These are phyloP conservation scores for Sophora flavescens DNA, from an alignment of 306 rosid genomes.

Conservation along the genomic window DNA sequence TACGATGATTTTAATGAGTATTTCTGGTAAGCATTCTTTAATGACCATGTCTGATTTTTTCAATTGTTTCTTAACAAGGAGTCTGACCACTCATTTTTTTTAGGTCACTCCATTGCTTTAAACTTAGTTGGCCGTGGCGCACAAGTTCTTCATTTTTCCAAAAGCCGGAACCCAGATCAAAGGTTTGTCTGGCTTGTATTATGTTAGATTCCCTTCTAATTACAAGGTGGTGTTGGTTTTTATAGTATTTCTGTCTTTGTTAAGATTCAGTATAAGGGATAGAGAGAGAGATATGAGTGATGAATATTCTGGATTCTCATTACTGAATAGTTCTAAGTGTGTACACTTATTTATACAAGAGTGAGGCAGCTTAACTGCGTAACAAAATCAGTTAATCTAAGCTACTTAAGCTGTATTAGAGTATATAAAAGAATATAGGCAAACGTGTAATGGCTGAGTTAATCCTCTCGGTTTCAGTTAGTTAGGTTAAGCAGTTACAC, in stretches of 20 bases:
- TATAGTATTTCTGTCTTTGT: not conserved
- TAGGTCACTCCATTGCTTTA: slow-evolving; percentile 90
- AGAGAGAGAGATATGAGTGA: too few relatives aligned
- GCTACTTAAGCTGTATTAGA: too few relatives aligned
- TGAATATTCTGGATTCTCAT: too few relatives aligned
- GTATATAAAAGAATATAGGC: too few relatives aligned
- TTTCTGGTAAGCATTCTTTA: slow-evolving; percentile 72
- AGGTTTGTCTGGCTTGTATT: slow-evolving; percentile 62
- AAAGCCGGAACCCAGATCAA: slow-evolving; percentile 73
- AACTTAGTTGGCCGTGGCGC: slow-evolving; percentile 98
- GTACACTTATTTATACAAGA: too few relatives aligned
- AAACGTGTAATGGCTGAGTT: too few relatives aligned
- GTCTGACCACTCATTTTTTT: slow-evolving; percentile 40
- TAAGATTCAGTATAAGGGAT: too few relatives aligned
- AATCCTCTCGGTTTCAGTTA: too few relatives aligned
- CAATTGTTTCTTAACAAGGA: not conserved
- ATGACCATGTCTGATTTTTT: not conserved
- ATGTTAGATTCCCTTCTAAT: not conserved
- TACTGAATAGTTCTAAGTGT: too few relatives aligned
- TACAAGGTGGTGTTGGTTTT: slow-evolving; percentile 6
- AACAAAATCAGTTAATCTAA: too few relatives aligned
- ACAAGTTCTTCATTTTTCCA: slow-evolving; percentile 63
- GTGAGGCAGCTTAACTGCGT: too few relatives aligned
- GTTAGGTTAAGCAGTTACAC: too few relatives aligned
- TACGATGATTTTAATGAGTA: slow-evolving; percentile 95